These are phyloP conservation scores for Sporobolomyces phaffii DNA, from an alignment of 768 basidiomycete genomes.

Conservation along the genomic window DNA sequence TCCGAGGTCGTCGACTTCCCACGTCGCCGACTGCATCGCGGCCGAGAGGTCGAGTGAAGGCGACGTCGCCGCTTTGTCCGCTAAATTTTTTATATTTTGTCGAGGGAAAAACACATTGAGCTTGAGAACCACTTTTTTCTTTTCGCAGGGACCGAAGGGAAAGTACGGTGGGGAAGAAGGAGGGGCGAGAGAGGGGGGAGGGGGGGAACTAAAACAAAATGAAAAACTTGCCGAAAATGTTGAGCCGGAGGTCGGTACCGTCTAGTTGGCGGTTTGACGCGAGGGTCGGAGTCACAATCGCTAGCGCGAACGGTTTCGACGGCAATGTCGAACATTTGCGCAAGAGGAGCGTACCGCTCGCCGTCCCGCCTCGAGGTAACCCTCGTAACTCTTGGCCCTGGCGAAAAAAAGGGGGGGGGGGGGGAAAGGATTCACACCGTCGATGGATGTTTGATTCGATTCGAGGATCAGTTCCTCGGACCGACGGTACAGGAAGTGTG, in stretches of 20 bases:
- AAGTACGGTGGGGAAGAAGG: too few species aligned
- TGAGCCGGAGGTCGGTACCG: constrained; percentile 22
- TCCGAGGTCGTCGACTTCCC: constrained; percentile 15
- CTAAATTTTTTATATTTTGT: too few species aligned
- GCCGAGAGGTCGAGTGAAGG: constrained; percentile 25
- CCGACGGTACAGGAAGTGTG: too few species aligned
- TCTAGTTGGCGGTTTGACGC: not conserved
- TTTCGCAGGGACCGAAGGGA: too few species aligned
- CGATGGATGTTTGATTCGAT: too few species aligned
- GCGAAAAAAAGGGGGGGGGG: too few species aligned
- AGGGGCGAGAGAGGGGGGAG: too few species aligned
- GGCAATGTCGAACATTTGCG: constrained; percentile 25
- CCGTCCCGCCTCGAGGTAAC: not conserved
- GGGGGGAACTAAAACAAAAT: too few species aligned
- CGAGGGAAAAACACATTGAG: too few species aligned
- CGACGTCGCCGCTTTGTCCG: constrained; percentile 33
- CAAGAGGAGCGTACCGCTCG: constrained; percentile 19
- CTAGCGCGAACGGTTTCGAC: constrained; percentile 25
- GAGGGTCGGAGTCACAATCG: not conserved
- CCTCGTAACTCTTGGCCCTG: constrained; percentile 19
- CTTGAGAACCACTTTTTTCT: too few species aligned
- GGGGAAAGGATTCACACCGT: too few species aligned
- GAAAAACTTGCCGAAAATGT: constrained; percentile 25
- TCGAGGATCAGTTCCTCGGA: too few species aligned
- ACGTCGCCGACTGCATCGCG: constrained; percentile 19